Conservation (phyloP, 2,329 filamentous ascomycete genomes). For the Tolypocladium tropicale region DNA sequence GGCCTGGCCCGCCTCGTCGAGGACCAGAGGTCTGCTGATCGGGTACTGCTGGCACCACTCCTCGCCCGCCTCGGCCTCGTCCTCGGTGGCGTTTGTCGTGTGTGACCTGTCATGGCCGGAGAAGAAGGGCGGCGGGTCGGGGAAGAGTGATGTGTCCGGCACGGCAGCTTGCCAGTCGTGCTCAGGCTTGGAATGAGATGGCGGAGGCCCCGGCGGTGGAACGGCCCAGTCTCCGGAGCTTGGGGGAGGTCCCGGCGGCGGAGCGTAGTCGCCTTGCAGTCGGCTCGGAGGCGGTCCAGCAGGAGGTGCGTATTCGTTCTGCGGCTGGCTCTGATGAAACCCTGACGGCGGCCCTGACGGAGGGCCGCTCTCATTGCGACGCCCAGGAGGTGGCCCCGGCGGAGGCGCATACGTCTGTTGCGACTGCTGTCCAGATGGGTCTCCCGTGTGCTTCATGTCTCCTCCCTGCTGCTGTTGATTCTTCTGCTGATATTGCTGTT, state of each 20-base stretch:
- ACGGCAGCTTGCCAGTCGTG: constrained; percentile 65
- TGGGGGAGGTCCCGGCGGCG: constrained; percentile 21
- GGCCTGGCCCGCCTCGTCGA: constrained; percentile 32
- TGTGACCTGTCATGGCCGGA: constrained; percentile 53
- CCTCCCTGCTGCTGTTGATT: constrained; percentile 9
- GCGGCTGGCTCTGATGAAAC: constrained; percentile 14
- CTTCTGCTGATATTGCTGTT: too few species aligned
- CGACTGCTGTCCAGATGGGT: background rate
- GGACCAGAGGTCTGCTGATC: constrained; percentile 42
- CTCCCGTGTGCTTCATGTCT: constrained; percentile 12
- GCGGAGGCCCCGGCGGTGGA: constrained; percentile 26
- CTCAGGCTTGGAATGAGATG: constrained; percentile 19
- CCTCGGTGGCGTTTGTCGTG: constrained; percentile 57
- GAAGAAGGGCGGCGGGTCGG: constrained; percentile 61
- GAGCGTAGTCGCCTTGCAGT: constrained; percentile 11
- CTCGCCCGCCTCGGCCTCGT: constrained; percentile 54
- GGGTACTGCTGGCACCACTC: constrained; percentile 54
- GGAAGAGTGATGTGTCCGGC: constrained; percentile 62
- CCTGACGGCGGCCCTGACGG: constrained; percentile 25
- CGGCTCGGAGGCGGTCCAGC: constrained; percentile 4
- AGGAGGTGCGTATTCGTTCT: background rate
- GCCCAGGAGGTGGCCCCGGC: constrained; percentile 19
- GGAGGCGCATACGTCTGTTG: constrained; percentile 15
- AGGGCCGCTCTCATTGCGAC: constrained; percentile 17
- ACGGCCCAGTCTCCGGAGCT: constrained; percentile 14